Conservation (phyloP, 169 alveolate genomes). For the Plasmodium vinckei region DNA sequence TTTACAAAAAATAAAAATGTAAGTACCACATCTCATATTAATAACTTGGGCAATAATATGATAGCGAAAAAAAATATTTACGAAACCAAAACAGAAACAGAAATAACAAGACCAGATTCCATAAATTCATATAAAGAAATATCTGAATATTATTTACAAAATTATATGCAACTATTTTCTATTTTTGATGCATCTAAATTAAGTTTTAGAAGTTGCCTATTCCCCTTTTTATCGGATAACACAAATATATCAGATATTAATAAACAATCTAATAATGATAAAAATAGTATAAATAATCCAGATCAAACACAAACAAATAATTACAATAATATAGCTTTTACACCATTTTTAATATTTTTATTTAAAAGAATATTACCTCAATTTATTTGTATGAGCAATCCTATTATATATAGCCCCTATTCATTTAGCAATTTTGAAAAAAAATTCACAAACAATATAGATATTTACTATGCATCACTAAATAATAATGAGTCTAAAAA, state of each 20-base stretch:
- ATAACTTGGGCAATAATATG: neutral
- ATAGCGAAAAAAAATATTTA: too few species aligned
- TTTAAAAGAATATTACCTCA: conserved; percentile 71
- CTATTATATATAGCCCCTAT: conserved; percentile 31
- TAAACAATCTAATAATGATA: too few species aligned
- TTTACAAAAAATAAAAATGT: neutral
- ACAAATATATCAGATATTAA: neutral
- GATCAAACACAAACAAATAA: neutral
- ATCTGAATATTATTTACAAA: conserved; percentile 69
- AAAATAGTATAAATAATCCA: too few species aligned
- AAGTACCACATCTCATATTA: neutral
- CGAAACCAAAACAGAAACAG: neutral
- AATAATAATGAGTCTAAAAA: conserved; percentile 41
- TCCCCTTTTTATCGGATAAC: conserved; percentile 49
- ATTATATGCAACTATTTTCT: conserved; percentile 47
- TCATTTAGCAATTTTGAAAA: conserved; percentile 18
- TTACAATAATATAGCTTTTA: conserved; percentile 34
- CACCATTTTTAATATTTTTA: conserved; percentile 66
- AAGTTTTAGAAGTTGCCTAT: conserved; percentile 59
- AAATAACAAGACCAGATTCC: conserved; percentile 4
- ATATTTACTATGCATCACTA: conserved; percentile 19
- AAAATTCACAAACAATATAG: conserved; percentile 12
- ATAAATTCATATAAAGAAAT: conserved; percentile 44
- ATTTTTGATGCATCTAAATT: conserved; percentile 65
- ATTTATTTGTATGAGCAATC: conserved; percentile 70